Percentiles rank a stretch among this genome's conserved stretches.
Conservation (phyloP, 163 green algal genomes). For the Chloroidium sp. region DNA sequence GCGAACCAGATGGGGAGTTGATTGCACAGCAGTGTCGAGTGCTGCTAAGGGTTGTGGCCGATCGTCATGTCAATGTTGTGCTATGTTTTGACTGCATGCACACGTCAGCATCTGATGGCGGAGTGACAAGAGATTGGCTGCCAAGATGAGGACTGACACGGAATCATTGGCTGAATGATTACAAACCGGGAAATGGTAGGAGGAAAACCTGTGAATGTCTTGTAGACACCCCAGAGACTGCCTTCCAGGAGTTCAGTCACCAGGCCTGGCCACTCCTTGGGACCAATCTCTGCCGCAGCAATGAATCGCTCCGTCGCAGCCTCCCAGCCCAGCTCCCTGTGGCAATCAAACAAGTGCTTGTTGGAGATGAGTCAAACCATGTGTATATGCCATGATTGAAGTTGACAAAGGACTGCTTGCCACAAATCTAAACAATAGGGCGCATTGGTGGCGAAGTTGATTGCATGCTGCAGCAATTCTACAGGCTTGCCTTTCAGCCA, state of each 20-base stretch:
- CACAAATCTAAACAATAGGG: no score
- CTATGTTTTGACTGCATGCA: background rate
- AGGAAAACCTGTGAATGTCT: background rate
- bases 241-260: background rate
- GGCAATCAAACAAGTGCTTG: background rate
- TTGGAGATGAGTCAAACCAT: no score
- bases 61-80: background rate
- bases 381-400: no score
- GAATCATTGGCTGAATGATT: background rate
- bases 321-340: constrained; percentile 76
- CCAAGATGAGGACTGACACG: background rate
- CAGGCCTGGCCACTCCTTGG: constrained; percentile 18
- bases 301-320: constrained; percentile 81
- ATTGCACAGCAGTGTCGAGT: background rate
- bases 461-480: background rate
- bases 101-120: background rate
- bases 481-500: no score
- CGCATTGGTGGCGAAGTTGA: background rate
- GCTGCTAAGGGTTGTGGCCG: background rate
- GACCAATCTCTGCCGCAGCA: constrained; percentile 56
- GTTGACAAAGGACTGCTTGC: no score
- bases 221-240: background rate
- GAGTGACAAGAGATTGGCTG: constrained; percentile 3
- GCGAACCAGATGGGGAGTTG: background rate
- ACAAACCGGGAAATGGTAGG: background rate